Conservation (phyloP, 108 stramenopile genomes). For the Fragilaria crotonensis region DNA sequence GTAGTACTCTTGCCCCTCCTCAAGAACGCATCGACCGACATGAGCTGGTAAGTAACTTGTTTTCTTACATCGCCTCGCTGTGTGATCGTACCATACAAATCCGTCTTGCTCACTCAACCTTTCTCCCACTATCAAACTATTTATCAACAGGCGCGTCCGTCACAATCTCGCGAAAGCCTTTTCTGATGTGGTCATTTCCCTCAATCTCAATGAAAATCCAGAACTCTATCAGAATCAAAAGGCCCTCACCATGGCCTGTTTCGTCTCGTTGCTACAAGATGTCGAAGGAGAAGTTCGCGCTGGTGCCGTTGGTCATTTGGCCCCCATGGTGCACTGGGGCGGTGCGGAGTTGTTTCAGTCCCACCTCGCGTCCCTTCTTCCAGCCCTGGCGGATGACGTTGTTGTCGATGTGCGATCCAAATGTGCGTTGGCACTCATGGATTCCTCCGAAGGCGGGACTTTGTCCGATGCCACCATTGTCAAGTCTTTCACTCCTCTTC, state of each 20-base stretch:
- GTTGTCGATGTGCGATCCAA: slow-evolving; percentile 58
- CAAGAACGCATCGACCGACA: slow-evolving; percentile 66
- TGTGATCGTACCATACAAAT: background rate
- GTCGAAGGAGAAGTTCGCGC: slow-evolving; percentile 92
- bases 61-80: background rate
- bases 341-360: slow-evolving; percentile 62
- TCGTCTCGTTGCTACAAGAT: slow-evolving; percentile 75
- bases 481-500: slow-evolving; percentile 65
- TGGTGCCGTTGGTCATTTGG: slow-evolving; percentile 83
- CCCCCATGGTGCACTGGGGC: slow-evolving; percentile 75
- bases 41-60: slow-evolving; percentile 68
- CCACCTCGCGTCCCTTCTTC: slow-evolving; percentile 62
- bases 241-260: slow-evolving; percentile 55
- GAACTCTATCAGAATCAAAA: slow-evolving; percentile 23
- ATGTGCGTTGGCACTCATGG: slow-evolving; percentile 69
- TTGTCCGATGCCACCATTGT: slow-evolving; percentile 72
- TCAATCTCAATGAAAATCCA: slow-evolving; percentile 48
- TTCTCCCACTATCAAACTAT: background rate
- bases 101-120: background rate
- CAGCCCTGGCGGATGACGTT: slow-evolving; percentile 52
- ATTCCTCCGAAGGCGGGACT: slow-evolving; percentile 59
- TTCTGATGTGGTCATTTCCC: slow-evolving; percentile 58
- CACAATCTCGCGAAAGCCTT: slow-evolving; percentile 84
- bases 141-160: slow-evolving; percentile 74
- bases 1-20: slow-evolving; percentile 70